A percentile compares a stretch with the other conserved stretches of the same genome.
These are phyloP conservation scores for Casuarina cunninghamiana DNA, from an alignment of 306 rosid species.

Conservation along the genomic window DNA sequence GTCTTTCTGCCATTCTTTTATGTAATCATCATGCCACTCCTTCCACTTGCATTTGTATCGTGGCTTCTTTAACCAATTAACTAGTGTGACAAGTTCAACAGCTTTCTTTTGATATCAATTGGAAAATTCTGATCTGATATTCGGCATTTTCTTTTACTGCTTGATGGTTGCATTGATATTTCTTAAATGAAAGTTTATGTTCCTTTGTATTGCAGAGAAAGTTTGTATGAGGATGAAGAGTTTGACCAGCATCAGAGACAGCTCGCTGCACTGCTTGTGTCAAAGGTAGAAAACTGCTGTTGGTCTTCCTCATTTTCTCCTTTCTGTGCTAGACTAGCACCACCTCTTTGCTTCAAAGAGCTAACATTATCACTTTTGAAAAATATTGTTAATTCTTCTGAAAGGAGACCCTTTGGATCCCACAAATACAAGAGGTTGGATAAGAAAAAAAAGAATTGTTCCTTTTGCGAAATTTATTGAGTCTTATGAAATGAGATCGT, in stretches of 20 bases:
- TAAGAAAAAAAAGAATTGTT: neutral
- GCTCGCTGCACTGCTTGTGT: conserved; percentile 90
- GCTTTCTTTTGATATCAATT: neutral
- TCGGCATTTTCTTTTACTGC: conserved; percentile 7
- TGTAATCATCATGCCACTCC: neutral
- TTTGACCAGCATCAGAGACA: conserved; percentile 87
- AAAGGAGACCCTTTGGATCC: neutral
- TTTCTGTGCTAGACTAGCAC: conserved; percentile 4
- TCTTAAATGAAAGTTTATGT: neutral
- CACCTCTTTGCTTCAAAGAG: neutral
- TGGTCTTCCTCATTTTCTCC: neutral
- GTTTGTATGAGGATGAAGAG: conserved; percentile 93
- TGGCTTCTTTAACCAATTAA: neutral
- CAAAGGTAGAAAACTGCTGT: conserved; percentile 59
- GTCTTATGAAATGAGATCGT: neutral
- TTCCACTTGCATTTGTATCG: neutral
- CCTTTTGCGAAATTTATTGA: neutral
- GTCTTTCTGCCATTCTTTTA: neutral
- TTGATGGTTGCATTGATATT: conserved; percentile 9
- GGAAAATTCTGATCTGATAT: neutral
- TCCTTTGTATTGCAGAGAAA: conserved; percentile 56
- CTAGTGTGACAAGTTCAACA: neutral
- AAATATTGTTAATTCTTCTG: neutral
- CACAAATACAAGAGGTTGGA: neutral
- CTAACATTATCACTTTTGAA: neutral